These are phyloP conservation scores for Atkinsonella hypoxylon DNA, from an alignment of 2,329 filamentous ascomycete genomes.

Conservation along the genomic window DNA sequence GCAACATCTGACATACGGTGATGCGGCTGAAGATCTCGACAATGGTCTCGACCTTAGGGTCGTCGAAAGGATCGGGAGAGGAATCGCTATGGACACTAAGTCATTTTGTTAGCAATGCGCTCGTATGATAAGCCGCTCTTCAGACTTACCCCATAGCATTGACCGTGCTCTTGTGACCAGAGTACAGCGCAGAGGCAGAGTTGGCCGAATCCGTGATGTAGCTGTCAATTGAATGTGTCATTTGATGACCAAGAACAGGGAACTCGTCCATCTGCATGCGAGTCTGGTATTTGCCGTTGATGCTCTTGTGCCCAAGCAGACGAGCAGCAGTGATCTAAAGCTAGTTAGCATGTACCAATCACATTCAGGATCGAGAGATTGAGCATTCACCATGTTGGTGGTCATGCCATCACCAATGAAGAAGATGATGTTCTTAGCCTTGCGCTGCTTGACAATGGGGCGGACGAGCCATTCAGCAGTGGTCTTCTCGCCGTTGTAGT, in stretches of 20 bases:
- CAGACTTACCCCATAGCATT: constrained; percentile 56
- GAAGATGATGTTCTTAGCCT: constrained; percentile 74
- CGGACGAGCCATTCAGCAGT: constrained; percentile 68
- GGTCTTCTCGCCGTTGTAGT: constrained; percentile 62
- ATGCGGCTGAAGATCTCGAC: constrained; percentile 65
- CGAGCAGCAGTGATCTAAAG: constrained; percentile 61
- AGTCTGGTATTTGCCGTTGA: constrained; percentile 76
- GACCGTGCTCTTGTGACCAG: constrained; percentile 72
- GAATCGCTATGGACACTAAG: constrained; percentile 62
- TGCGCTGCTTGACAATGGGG: constrained; percentile 54
- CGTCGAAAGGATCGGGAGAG: constrained; percentile 60
- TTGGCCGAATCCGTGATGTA: constrained; percentile 86
- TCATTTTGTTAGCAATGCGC: not conserved
- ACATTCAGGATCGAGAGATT: constrained; percentile 7
- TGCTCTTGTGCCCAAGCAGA: constrained; percentile 66
- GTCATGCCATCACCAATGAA: constrained; percentile 71
- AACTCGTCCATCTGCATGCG: constrained; percentile 71
- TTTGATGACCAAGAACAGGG: constrained; percentile 76
- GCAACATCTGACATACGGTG: constrained; percentile 35
- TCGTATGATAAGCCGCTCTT: not conserved
- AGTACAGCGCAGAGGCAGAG: constrained; percentile 70
- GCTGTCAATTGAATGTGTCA: constrained; percentile 75
- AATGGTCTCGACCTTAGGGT: constrained; percentile 79
- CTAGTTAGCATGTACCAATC: not conserved
- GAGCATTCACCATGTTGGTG: constrained; percentile 50